Base-by-base conservation (phyloP, 805 yeast genomes). In the Wickerhamiella lipophila region DNA sequence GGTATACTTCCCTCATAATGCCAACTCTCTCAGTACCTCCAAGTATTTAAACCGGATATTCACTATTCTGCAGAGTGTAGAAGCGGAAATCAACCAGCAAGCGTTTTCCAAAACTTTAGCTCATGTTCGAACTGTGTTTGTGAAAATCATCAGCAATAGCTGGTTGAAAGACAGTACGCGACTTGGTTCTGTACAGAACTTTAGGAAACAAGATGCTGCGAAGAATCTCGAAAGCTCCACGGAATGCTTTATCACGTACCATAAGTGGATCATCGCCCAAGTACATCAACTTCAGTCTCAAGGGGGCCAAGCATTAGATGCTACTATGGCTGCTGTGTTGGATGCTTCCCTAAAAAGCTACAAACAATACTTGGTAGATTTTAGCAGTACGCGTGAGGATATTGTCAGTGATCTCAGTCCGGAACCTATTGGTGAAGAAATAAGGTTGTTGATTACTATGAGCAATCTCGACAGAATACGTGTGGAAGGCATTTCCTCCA, bases 1-100 rank as follows among this genome's bases (percentile, higher is more conserved):
- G 59, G 79, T 80, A 1, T 79, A 78, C 56, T 59, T 80, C 19
- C 88, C 89, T 2, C 79, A 81, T 1, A 68, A 69, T 48, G 69
- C 86, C 1, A 83, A 81, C 57, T 74, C 81, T 7, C 64, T 83
- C 21, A 71, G 83, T 42, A 69, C 81, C 2, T 60, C 78, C 30
- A 69, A 73, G 53, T 78, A 74, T 55, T 60, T 76, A 34, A 71
- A 78, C 0, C 62, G 64, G 23, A 64, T 79, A 13, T 67, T 74
- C 22, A 67, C 66, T 2, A 66, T 69, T 2, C 61, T 80, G 8
- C 61, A 68, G 26, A 60, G 64, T 23, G 63, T 68, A 23, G 63
- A 71, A 38, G 68, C 68, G 39, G 72, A 69, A 45, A 55, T 77
- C 27, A 72, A 18, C 12, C 35, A 26, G 40, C 30, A 22, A 3